Evolutionary conservation across 2,329 filamentous ascomycete genomes (phyloP).

Genomic region (Chrysoporthe deuterocubensis): DNA sequence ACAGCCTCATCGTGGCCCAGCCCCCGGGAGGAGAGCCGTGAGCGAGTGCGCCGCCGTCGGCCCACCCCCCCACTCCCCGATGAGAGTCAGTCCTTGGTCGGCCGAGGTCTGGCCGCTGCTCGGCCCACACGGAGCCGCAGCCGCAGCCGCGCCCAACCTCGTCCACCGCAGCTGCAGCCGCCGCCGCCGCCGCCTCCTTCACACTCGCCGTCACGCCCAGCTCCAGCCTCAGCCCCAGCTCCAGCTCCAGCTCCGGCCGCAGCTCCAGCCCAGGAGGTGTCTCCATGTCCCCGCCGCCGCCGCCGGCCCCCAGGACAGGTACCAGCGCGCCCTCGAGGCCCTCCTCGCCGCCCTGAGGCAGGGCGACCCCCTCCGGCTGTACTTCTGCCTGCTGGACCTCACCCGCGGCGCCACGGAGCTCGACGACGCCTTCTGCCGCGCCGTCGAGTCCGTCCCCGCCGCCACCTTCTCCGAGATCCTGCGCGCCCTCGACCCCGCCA

Average conservation of each 20-base stretch:
- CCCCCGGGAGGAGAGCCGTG: not conserved
- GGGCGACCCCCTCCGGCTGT: conserved; percentile 22
- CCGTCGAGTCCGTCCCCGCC: conserved; percentile 50
- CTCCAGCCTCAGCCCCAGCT: not conserved
- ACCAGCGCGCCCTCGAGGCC: conserved; percentile 8
- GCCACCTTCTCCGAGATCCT: conserved; percentile 67
- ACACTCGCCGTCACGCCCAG: not conserved
- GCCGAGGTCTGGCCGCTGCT: conserved; percentile 22
- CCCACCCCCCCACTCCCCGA: conserved; percentile 25
- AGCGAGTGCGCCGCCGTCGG: conserved; percentile 2
- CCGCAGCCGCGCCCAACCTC: not conserved
- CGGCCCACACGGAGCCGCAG: conserved; percentile 8
- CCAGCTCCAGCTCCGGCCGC: not conserved
- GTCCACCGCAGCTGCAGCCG: not conserved
- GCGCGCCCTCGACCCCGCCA: conserved; percentile 62
- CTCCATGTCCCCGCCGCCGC: not conserved
- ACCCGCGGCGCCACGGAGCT: conserved; percentile 10
- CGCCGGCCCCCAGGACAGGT: conserved; percentile 3
- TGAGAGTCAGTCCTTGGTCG: conserved; percentile 24
- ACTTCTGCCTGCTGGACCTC: conserved; percentile 32
- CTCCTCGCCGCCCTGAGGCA: conserved; percentile 24
- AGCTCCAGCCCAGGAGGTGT: not conserved
- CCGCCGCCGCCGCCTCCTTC: not conserved
- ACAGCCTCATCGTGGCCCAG: too few relatives aligned
- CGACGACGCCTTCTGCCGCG: conserved; percentile 33